These are phyloP conservation scores for Nannochloropsis oceanica DNA, from an alignment of 108 stramenopile species.

Conservation along the genomic window DNA sequence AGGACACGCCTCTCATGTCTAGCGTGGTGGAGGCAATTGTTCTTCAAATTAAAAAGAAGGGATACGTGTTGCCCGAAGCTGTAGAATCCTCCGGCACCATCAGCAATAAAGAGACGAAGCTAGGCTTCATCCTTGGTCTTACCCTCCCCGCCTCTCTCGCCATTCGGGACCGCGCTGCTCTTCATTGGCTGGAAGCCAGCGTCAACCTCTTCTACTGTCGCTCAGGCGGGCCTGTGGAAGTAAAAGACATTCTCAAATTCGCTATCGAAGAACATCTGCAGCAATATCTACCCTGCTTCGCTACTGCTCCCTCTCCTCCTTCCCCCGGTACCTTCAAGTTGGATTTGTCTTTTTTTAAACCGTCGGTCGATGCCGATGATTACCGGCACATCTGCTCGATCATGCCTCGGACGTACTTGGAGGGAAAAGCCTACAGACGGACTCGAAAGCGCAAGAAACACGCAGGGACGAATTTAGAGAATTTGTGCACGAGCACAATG, in stretches of 20 bases:
- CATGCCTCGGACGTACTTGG: neutral
- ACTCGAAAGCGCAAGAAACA: neutral
- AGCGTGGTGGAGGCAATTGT: neutral
- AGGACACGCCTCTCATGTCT: neutral
- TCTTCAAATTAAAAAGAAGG: neutral
- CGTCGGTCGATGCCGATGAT: neutral
- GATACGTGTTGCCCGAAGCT: neutral
- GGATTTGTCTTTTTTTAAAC: neutral
- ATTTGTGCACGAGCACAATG: neutral
- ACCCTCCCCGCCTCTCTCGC: neutral
- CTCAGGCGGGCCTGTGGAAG: neutral
- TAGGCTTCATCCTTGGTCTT: neutral
- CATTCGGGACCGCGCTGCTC: neutral
- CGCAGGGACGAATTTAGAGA: neutral
- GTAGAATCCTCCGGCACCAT: neutral
- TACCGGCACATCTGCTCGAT: neutral
- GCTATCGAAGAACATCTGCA: neutral
- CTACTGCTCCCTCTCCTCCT: neutral
- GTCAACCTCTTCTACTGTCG: neutral
- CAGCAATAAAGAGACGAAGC: neutral
- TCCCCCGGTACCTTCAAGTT: neutral
- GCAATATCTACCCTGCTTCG: neutral
- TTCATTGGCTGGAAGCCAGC: neutral
- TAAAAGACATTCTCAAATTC: neutral
- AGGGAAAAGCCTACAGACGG: neutral